phyloP scores from a whole-genome alignment of 768 basidiomycete genomes.

The Boletus sp. region DNA sequence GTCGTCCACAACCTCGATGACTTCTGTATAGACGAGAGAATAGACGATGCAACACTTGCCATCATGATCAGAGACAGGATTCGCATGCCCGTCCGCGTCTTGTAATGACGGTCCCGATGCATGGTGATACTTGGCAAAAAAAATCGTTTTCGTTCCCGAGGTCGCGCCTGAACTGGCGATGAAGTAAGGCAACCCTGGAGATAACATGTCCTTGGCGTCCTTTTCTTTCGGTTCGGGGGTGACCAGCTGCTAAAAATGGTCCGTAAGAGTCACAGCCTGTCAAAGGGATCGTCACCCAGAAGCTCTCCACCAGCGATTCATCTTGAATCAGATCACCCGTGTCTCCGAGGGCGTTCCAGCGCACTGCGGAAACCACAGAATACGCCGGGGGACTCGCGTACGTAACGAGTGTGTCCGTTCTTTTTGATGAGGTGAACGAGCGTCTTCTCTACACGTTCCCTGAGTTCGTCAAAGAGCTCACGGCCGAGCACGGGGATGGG shows the following conservation, averaged over 20 bases:
- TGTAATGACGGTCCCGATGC: not conserved
- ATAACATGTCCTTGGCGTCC: slow-evolving; percentile 13
- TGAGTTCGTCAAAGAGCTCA: not conserved
- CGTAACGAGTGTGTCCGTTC: slow-evolving; percentile 16
- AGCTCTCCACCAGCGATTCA: not conserved
- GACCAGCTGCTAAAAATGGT: not conserved
- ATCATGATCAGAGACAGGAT: slow-evolving; percentile 9
- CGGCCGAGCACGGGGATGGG: not conserved
- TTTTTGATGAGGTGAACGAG: slow-evolving; percentile 9
- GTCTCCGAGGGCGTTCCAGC: slow-evolving; percentile 2
- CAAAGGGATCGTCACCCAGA: slow-evolving; percentile 15
- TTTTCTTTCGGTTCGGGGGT: not conserved
- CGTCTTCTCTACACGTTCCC: not conserved
- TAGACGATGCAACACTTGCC: slow-evolving; percentile 24
- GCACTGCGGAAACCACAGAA: slow-evolving; percentile 11
- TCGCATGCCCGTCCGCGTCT: slow-evolving; percentile 14
- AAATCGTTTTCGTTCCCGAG: slow-evolving; percentile 15
- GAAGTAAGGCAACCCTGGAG: slow-evolving; percentile 9
- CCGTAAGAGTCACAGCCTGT: slow-evolving; percentile 21
- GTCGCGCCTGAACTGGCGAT: slow-evolving; percentile 19
- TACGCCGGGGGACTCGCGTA: slow-evolving; percentile 11
- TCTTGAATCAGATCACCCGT: not conserved
- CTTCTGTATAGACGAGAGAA: slow-evolving; percentile 14
- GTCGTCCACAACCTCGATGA: slow-evolving; percentile 7
- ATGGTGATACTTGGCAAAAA: slow-evolving; percentile 21